phyloP scores from a whole-genome alignment of 768 basidiomycete genomes.

The Serendipita sp. region DNA sequence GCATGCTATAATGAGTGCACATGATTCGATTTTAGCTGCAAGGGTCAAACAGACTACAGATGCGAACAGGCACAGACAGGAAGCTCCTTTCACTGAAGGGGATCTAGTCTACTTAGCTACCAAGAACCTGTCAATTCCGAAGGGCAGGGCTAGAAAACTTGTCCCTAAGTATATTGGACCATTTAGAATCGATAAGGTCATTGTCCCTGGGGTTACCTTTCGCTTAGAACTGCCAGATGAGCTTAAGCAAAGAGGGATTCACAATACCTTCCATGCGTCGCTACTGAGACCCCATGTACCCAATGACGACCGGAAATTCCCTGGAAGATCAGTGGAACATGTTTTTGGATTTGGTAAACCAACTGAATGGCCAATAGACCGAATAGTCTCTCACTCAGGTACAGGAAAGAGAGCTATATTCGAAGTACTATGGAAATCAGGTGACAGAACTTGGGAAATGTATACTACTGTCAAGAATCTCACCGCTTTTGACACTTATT shows the following conservation, averaged over 20 bases:
- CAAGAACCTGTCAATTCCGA: conserved; percentile 18
- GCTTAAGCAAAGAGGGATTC: conserved; percentile 16
- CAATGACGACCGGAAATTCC: conserved; percentile 24
- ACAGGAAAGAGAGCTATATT: conserved; percentile 16
- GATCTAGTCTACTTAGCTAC: conserved; percentile 19
- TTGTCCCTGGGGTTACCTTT: conserved; percentile 15
- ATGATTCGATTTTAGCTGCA: conserved; percentile 19
- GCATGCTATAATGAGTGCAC: conserved; percentile 16
- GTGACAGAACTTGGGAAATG: conserved; percentile 22
- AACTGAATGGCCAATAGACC: conserved; percentile 17
- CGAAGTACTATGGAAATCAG: conserved; percentile 20
- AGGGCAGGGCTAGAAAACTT: conserved; percentile 16
- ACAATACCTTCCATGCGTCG: conserved; percentile 22
- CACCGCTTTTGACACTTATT: conserved; percentile 15
- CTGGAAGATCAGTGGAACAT: conserved; percentile 8
- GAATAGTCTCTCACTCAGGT: conserved; percentile 17
- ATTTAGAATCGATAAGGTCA: not conserved
- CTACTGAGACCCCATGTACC: conserved; percentile 18
- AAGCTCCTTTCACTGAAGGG: conserved; percentile 12
- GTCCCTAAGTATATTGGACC: conserved; percentile 18
- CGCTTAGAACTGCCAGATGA: conserved; percentile 19
- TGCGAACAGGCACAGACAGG: conserved; percentile 15
- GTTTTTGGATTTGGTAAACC: not conserved
- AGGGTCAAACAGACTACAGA: conserved; percentile 21
- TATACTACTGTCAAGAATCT: conserved; percentile 14